Base-by-base conservation (phyloP, 306 rosid genomes). In the Quercus aquifolioides region DNA sequence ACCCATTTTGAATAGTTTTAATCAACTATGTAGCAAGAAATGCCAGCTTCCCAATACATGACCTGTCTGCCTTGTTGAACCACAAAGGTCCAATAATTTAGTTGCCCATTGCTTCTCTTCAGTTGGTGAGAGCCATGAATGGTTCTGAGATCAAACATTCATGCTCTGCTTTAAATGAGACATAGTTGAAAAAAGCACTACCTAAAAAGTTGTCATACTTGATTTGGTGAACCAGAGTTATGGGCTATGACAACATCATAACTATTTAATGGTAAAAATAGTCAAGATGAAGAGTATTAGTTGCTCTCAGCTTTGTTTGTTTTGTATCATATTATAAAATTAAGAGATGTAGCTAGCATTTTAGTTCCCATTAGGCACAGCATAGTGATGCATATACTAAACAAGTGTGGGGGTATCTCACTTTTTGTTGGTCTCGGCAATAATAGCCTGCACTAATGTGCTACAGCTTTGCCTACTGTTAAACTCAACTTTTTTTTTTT, bases 21-120 rank as follows among this genome's bases (percentile, higher is more conserved):
- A 9, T 30, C 21, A 33, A 63, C 14, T 5, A 28, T 26, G 41
- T 28, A 6, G 43, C 43, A 15, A 26, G 41, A 28, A 60, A 65
- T 31, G 46, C 13, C 71, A 31, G 71, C 21, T 1, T 64, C 14
- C 71, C 33, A 28, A 18, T 31, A 31, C 71, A 26, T 25, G 7
- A 13, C 68, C 68, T 62, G 33, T 62, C 18, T 23, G 28, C 12
- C 30, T 58, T 25, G 12, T 58, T 11, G 64, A 58, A 58, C 15
- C 25, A 21, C 28, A 21, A 58, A 21, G 30, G 64, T 9, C 64
- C 28, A 21, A 58, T 9, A 20, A 23, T n/a, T 57, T 57, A 52
- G 38, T 78, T 76, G 69, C 38, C 46, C 67, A 41, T 69, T 73
- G 78, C 31, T 23, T 82, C 55, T 74, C 55, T n/a, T 43, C n/a